Evolutionary conservation across 148 eudicot genomes (phyloP).

Genomic region (Vaccinium vitisidaea): DNA sequence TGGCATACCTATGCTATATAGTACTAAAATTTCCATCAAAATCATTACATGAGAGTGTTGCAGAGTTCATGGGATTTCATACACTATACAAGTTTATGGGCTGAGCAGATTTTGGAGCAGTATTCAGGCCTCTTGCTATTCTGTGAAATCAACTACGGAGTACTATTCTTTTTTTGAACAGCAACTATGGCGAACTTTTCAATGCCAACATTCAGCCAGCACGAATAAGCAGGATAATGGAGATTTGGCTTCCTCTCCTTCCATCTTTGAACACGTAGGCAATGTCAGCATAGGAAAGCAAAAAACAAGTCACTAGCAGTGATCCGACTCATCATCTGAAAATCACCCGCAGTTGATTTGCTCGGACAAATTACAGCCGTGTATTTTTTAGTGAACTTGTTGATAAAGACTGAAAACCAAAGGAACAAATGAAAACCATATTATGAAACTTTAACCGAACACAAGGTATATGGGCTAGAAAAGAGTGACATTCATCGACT

Average conservation of each 20-base stretch:
- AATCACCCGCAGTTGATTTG: background rate
- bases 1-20: background rate
- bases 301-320: background rate
- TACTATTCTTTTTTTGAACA: no score
- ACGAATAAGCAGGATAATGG: background rate
- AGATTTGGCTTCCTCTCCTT: background rate
- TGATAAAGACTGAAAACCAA: background rate
- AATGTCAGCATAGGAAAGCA: background rate
- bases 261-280: background rate
- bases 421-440: background rate
- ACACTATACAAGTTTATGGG: constrained; percentile 12
- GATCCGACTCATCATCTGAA: constrained; percentile 1
- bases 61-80: background rate
- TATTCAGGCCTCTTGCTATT: background rate
- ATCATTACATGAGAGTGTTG: background rate
- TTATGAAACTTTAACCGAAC: background rate
- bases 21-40: background rate
- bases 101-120: background rate
- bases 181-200: background rate
- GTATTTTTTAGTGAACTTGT: background rate
- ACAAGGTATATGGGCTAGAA: background rate
- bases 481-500: background rate
- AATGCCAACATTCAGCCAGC: background rate
- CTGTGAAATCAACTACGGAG: background rate
- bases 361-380: background rate